Evolutionary conservation across 176 grass and related monocot genomes (phyloP).

Genomic region (Triticum urartu): DNA sequence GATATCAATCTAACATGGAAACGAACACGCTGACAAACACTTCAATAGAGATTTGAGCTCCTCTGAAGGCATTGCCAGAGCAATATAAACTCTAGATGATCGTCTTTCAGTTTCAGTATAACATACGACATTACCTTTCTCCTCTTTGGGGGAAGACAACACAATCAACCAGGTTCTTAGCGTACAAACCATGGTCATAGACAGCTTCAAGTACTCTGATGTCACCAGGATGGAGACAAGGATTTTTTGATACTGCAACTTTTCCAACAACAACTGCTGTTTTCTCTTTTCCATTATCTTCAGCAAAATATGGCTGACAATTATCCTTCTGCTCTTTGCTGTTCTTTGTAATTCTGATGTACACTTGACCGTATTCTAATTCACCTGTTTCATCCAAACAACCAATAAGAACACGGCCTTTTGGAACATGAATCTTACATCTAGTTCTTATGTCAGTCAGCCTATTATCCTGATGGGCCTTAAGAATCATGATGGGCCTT

Average conservation of each 20-base stretch:
- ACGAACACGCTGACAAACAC: not conserved
- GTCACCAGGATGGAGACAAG: slow-evolving; percentile 94
- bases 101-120: slow-evolving; percentile 26
- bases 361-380: slow-evolving; percentile 85
- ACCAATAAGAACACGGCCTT: slow-evolving; percentile 85
- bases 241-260: slow-evolving; percentile 82
- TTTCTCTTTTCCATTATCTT: slow-evolving; percentile 38
- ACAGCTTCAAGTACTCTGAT: slow-evolving; percentile 87
- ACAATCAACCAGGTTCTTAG: slow-evolving; percentile 79
- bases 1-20: slow-evolving; percentile 21
- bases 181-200: slow-evolving; percentile 58
- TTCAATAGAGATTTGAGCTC: slow-evolving; percentile 14
- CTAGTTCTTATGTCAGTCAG: slow-evolving; percentile 72
- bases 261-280: slow-evolving; percentile 66
- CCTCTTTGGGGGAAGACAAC: slow-evolving; percentile 87
- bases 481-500: no score
- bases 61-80: slow-evolving; percentile 5
- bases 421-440: slow-evolving; percentile 81
- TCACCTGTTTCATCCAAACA: slow-evolving; percentile 76
- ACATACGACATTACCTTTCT: slow-evolving; percentile 53
- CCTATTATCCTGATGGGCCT: slow-evolving; percentile 70
- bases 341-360: slow-evolving; percentile 71
- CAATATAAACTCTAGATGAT: slow-evolving; percentile 10
- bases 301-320: slow-evolving; percentile 48
- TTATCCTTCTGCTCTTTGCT: slow-evolving; percentile 54